phyloP scores from a whole-genome alignment of 1,139 yeast genomes.

The Hyphopichia buzzinii region DNA sequence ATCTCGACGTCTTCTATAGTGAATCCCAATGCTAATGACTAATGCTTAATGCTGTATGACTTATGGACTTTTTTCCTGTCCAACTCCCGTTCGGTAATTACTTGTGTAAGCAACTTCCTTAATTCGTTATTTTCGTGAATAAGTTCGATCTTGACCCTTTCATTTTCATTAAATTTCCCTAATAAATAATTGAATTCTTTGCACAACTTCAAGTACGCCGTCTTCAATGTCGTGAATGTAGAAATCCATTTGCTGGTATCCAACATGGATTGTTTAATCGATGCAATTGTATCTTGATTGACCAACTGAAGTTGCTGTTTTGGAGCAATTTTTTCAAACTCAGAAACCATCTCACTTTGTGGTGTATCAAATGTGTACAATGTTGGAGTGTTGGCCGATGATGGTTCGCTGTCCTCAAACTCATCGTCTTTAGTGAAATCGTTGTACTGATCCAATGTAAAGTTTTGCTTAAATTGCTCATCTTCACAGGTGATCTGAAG shows the following conservation, averaged over 20 bases:
- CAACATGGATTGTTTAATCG: conserved; percentile 30
- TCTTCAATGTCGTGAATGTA: conserved; percentile 30
- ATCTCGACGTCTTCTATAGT: too few relatives aligned
- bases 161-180: conserved; percentile 35
- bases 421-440: neutral
- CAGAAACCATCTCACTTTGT: too few relatives aligned
- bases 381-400: neutral
- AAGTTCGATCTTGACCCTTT: conserved; percentile 29
- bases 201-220: conserved; percentile 35
- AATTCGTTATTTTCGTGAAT: conserved; percentile 37
- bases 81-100: conserved; percentile 21
- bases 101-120: conserved; percentile 24
- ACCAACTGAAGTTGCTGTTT: conserved; percentile 6
- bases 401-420: neutral
- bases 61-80: conserved; percentile 11
- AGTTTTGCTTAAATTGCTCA: neutral
- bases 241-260: conserved; percentile 28
- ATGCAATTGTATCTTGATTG: conserved; percentile 19
- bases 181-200: conserved; percentile 36
- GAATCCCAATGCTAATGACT: too few relatives aligned
- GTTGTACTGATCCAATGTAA: neutral
- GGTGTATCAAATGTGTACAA: neutral
- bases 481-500: neutral
- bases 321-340: too few relatives aligned
- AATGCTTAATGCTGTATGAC: too few relatives aligned